Evolutionary conservation across 2,329 filamentous ascomycete species (phyloP).

Genomic region (Ciborinia camelliae): DNA sequence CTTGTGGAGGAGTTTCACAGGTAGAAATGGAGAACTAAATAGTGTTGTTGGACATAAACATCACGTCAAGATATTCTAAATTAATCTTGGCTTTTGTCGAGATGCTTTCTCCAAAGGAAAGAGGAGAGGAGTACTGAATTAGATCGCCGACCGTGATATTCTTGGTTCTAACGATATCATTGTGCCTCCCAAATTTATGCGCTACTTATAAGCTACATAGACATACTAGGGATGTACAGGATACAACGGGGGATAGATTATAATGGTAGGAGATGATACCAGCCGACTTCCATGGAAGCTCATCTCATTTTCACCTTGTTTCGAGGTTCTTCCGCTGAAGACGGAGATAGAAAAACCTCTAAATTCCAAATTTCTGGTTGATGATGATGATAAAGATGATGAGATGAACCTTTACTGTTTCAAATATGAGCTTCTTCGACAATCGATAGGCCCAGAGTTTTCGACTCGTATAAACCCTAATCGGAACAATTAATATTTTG

Average conservation of each 20-base stretch:
- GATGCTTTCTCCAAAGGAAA: background rate
- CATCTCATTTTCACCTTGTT: background rate
- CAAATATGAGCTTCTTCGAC: background rate
- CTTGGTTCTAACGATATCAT: background rate
- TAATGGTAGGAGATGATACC: background rate
- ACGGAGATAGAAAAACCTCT: background rate
- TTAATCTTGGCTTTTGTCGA: background rate
- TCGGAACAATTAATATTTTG: background rate
- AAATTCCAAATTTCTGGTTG: background rate
- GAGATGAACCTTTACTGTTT: background rate
- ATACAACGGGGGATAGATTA: background rate
- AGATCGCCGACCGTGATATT: background rate
- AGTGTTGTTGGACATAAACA: background rate
- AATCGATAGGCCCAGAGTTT: background rate
- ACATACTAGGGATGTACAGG: background rate
- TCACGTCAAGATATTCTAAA: background rate
- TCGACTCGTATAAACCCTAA: slow-evolving; percentile 4
- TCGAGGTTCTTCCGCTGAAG: background rate
- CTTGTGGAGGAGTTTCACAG: slow-evolving; percentile 2
- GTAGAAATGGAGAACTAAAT: background rate
- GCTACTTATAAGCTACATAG: background rate
- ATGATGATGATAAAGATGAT: no score
- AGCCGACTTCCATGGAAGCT: background rate
- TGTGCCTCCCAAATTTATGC: background rate
- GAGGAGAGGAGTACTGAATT: background rate